These are phyloP conservation scores for Paraglomus occultum DNA, from an alignment of 192 early-diverging fungal genomes.

Conservation along the genomic window DNA sequence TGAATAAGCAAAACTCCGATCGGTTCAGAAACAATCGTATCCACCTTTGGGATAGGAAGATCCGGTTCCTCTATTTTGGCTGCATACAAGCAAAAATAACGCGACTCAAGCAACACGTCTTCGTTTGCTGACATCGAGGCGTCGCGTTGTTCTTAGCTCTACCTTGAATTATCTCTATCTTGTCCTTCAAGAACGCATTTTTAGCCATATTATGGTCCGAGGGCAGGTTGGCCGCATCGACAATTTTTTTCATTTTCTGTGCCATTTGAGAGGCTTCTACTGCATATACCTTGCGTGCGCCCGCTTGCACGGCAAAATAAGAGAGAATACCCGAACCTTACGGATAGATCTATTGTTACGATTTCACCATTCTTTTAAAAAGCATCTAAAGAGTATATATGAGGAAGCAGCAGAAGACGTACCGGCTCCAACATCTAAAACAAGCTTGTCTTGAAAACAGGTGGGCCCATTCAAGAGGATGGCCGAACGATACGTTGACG, in stretches of 20 bases:
- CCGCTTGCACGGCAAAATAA: slow-evolving; percentile 93
- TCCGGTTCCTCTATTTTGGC: slow-evolving; percentile 86
- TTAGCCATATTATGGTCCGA: slow-evolving; percentile 45
- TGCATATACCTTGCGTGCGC: slow-evolving; percentile 91
- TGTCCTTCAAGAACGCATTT: slow-evolving; percentile 74
- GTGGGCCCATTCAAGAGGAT: slow-evolving; percentile 76
- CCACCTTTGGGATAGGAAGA: slow-evolving; percentile 74
- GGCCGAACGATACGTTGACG: slow-evolving; percentile 91
- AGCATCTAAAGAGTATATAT: neutral
- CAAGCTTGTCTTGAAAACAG: slow-evolving; percentile 76
- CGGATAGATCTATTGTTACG: neutral
- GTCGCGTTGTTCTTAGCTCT: slow-evolving; percentile 8
- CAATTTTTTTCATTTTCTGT: slow-evolving; percentile 78
- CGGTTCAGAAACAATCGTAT: slow-evolving; percentile 95
- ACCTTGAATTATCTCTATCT: slow-evolving; percentile 81
- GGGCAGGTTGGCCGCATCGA: slow-evolving; percentile 62
- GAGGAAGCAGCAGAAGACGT: neutral
- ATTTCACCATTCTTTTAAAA: neutral
- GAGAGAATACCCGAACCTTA: slow-evolving; percentile 86
- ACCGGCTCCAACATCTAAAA: slow-evolving; percentile 94
- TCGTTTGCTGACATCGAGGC: neutral
- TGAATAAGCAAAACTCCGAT: slow-evolving; percentile 97
- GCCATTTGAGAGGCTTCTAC: slow-evolving; percentile 97
- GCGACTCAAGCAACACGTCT: neutral
- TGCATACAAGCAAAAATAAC: slow-evolving; percentile 27